Base-by-base conservation (phyloP, 495 filamentous ascomycete genomes). In the Hypoxylon rickii region DNA sequence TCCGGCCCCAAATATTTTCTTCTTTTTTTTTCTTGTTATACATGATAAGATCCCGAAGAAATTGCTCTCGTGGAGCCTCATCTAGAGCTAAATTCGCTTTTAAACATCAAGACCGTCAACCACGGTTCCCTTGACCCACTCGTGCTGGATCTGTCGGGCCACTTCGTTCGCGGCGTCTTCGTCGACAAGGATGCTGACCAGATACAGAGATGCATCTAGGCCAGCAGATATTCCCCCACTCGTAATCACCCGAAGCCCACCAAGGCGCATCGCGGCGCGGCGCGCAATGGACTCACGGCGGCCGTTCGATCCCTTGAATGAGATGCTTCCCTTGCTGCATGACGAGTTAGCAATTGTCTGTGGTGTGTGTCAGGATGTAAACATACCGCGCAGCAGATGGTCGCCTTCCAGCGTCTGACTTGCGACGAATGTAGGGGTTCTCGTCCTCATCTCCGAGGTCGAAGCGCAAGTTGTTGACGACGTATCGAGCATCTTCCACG, bases 381-480 rank as follows among this genome's bases (percentile, higher is more conserved):
- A 69, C 76, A 56, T 74, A 80, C 77, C 86, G 78, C 38, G 80
- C 85, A 61, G 77, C 83, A 15, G 81, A 81, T n/a, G 83, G 79
- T 46, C 83, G 78, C 32, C 82, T 69, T 31, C 74, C 79, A 56
- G 79, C 82, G 33, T 85, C 80, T 41, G 76, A 75, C 80, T 86
- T 87, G 72, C 77, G 80, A 32, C 86, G 76, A 58, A 89, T 82
- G 67, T 87, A 90, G 10, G 86, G 86, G 70, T 88, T 89, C 70
- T 88, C 84, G 32, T 87, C 85, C 64, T 87, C 83, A 55, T 87
- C 83, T 48, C 85, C 86, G 31, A 89, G 75, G 51, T 90, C 86
- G 68, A 89, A 90, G 46, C 86, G 84, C 37, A 87, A 79, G 68
- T 90, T 90, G 73, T 90, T 90, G 64, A 92, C 88, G 7, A 92